phyloP scores from a whole-genome alignment of 2,329 filamentous ascomycete genomes.

The Apiospora hydei region DNA sequence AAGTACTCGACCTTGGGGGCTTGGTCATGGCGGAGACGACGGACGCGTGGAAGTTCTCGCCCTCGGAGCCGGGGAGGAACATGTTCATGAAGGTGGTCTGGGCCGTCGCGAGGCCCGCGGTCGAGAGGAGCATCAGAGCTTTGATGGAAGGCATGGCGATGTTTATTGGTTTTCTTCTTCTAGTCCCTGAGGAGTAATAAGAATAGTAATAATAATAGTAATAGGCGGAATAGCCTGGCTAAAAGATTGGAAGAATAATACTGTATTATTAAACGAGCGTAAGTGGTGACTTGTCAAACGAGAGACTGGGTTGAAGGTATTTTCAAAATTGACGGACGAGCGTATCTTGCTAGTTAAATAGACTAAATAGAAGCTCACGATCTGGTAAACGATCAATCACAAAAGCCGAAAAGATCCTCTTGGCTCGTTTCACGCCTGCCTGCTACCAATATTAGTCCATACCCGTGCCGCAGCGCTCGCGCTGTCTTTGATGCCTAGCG shows the following conservation, averaged over 20 bases:
- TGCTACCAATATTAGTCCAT: neutral
- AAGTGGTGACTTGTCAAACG: neutral
- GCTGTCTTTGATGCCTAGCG: slow-evolving; percentile 9
- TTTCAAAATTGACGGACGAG: neutral
- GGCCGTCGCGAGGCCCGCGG: slow-evolving; percentile 21
- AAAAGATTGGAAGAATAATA: neutral
- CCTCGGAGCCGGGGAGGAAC: slow-evolving; percentile 25
- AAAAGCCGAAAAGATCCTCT: neutral
- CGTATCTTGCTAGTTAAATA: neutral
- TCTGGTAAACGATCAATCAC: neutral
- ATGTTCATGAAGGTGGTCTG: slow-evolving; percentile 20
- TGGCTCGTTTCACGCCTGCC: neutral
- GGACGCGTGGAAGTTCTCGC: slow-evolving; percentile 12
- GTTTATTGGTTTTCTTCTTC: neutral
- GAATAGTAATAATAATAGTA: too few species aligned
- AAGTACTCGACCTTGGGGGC: slow-evolving; percentile 23
- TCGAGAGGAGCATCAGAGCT: slow-evolving; percentile 3
- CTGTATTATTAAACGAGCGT: neutral
- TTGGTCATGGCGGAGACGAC: slow-evolving; percentile 22
- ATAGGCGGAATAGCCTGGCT: neutral
- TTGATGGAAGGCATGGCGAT: slow-evolving; percentile 1
- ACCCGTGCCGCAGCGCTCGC: slow-evolving; percentile 14
- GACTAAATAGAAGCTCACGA: neutral
- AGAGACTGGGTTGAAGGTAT: neutral
- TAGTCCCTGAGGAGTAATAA: too few species aligned